Conservation (phyloP, 345 rosid genomes). For the Linum usitatissimum region DNA sequence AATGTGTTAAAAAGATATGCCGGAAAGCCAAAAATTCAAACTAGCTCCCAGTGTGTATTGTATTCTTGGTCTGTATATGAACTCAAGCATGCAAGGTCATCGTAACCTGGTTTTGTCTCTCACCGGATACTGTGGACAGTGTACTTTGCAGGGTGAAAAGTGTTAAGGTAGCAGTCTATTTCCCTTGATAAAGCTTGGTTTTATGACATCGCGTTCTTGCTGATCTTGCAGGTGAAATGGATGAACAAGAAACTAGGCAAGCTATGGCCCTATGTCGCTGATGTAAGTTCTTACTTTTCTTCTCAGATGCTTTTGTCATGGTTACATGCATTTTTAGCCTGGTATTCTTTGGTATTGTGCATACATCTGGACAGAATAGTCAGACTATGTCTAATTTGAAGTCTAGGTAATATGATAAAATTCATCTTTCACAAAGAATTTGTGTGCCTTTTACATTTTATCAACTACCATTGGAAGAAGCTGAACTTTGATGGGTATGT, state of each 20-base stretch:
- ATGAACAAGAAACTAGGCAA: constrained; percentile 84
- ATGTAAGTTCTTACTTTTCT: constrained; percentile 36
- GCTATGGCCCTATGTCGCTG: constrained; percentile 96
- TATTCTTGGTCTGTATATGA: background rate
- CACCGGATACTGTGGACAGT: background rate
- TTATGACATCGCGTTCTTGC: constrained; percentile 6
- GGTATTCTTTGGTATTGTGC: background rate
- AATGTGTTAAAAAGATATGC: background rate
- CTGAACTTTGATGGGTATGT: constrained; percentile 15
- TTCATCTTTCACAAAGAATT: background rate
- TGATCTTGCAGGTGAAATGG: constrained; percentile 83
- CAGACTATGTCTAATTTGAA: background rate
- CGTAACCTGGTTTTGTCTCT: background rate
- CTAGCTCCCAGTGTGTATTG: background rate
- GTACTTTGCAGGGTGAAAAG: background rate
- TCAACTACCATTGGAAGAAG: background rate
- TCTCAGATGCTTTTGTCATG: background rate
- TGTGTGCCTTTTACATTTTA: background rate
- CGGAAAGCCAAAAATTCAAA: background rate
- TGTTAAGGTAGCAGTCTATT: background rate
- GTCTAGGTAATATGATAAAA: background rate
- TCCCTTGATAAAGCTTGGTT: background rate
- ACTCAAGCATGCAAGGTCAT: background rate
- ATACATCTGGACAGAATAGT: background rate
- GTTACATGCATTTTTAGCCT: background rate